Conservation (phyloP, 2,329 filamentous ascomycete species). For the Dryadomyces quercivorus region DNA sequence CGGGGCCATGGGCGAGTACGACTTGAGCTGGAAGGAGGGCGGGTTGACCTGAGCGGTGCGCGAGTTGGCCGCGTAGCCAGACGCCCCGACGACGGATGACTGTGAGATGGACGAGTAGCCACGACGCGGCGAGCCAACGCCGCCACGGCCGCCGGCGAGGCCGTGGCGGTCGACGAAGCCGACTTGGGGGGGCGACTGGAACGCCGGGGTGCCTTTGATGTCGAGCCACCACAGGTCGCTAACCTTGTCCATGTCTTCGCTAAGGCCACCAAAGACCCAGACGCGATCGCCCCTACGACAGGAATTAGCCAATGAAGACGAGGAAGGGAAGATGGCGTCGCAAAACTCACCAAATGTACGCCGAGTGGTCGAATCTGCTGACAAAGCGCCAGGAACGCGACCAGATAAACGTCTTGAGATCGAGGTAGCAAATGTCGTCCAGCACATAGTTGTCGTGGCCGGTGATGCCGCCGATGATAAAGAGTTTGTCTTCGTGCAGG, state of each 20-base stretch:
- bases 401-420: slow-evolving; percentile 96
- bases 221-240: slow-evolving; percentile 97
- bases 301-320: neutral
- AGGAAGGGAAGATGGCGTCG: neutral
- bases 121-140: slow-evolving; percentile 19
- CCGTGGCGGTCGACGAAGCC: slow-evolving; percentile 34
- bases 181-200: slow-evolving; percentile 54
- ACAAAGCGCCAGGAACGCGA: slow-evolving; percentile 94
- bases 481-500: slow-evolving; percentile 91
- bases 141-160: neutral
- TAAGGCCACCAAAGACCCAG: slow-evolving; percentile 93
- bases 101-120: slow-evolving; percentile 34
- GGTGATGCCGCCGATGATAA: slow-evolving; percentile 90
- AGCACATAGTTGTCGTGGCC: slow-evolving; percentile 85
- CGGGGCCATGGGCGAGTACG: slow-evolving; percentile 74
- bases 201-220: slow-evolving; percentile 77
- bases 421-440: slow-evolving; percentile 92
- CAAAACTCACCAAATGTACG: slow-evolving; percentile 78
- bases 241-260: slow-evolving; percentile 92
- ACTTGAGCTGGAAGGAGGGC: slow-evolving; percentile 52
- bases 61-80: slow-evolving; percentile 57
- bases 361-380: slow-evolving; percentile 85
- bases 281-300: slow-evolving; percentile 55
- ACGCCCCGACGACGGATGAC: slow-evolving; percentile 40
- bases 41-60: slow-evolving; percentile 54